Base-by-base conservation (phyloP, 495 filamentous ascomycete genomes). In the Thermothielavioides terrestris region DNA sequence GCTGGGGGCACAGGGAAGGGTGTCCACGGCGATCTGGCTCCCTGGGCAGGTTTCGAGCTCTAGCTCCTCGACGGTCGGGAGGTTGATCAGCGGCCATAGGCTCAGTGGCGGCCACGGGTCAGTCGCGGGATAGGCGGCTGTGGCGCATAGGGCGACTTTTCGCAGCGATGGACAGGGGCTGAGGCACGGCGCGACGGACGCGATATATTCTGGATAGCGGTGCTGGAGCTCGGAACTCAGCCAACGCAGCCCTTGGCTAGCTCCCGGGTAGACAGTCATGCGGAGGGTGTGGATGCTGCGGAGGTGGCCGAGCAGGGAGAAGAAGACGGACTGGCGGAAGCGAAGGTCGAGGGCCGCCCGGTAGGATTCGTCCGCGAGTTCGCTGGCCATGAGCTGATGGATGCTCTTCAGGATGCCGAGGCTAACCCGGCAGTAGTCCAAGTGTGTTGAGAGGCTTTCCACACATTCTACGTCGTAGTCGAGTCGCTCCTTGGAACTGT, bases 231-330 rank as follows among this genome's bases (percentile, higher is more conserved):
- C 30, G 21, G 18, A 17, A 5, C 22, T 12, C 1, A 46, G 31
- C 31, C 43, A 46, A n/a, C 14, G 18, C 1, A 27, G 21, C 5
- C 4, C 6, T 6, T 22, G 0, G 1, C 37, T 5, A 2, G 43
- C 43, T 2, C 0, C 6, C 14, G 31, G 7, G 22, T 46, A 21
- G 14, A 46, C 18, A 0, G 43, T 37, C 20, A 46, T 36, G 32
- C 43, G 43, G 4, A 46, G 31, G 0, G 31, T 37, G 2, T 36
- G 1, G 14, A 46, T 21, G 21, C 20, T 26, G 6, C 18, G 31
- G 32, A 37, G 43, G 43, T 37, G 43, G 21, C 22, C 43, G n/a
- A 46, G 43, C 9, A 46, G 31, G 2, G 43, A 46, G 21, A 46
- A 32, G 22, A 46, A 46, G 7, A 46, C 27, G n/a, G 43, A 20